Evolutionary conservation across 257 asterid genomes (phyloP).

Genomic region (Capsicum pubescens): DNA sequence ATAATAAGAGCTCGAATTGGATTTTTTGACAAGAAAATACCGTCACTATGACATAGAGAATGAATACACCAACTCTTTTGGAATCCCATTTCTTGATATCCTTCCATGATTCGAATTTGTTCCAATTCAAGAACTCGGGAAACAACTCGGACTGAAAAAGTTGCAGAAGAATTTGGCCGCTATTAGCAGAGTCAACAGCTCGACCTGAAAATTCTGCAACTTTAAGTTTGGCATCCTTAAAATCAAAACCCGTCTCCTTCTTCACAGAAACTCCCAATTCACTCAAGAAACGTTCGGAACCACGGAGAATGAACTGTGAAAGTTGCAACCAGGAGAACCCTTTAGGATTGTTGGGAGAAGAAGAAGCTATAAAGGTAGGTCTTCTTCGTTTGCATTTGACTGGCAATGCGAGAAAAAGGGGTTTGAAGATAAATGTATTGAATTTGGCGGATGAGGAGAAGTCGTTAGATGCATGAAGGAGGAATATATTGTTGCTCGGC

Average conservation of each 20-base stretch:
- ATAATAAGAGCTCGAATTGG: slow-evolving; percentile 72
- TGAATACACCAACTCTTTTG: slow-evolving; percentile 70
- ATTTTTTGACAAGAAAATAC: slow-evolving; percentile 64
- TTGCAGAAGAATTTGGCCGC: slow-evolving; percentile 47
- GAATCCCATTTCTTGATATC: slow-evolving; percentile 84
- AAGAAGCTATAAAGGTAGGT: slow-evolving; percentile 57
- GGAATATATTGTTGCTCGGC: too few relatives aligned
- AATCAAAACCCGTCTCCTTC: slow-evolving; percentile 71
- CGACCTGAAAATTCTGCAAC: slow-evolving; percentile 44
- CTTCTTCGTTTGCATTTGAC: slow-evolving; percentile 37
- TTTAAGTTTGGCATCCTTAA: slow-evolving; percentile 48
- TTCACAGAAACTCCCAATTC: slow-evolving; percentile 69
- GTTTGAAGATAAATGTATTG: slow-evolving; percentile 13
- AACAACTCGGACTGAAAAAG: slow-evolving; percentile 55
- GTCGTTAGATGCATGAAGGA: slow-evolving; percentile 27
- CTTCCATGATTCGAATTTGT: slow-evolving; percentile 89
- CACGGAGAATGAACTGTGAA: slow-evolving; percentile 62
- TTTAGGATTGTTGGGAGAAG: slow-evolving; percentile 47
- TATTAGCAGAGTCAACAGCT: slow-evolving; percentile 47
- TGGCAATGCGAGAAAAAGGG: slow-evolving; percentile 26
- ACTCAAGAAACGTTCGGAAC: slow-evolving; percentile 63
- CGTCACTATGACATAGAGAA: slow-evolving; percentile 57
- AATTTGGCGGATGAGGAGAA: neutral
- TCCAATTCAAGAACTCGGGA: slow-evolving; percentile 78
- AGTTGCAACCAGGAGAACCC: slow-evolving; percentile 79